These are phyloP conservation scores for Drechslerella dactyloides DNA, from an alignment of 2,329 filamentous ascomycete genomes.

Conservation along the genomic window DNA sequence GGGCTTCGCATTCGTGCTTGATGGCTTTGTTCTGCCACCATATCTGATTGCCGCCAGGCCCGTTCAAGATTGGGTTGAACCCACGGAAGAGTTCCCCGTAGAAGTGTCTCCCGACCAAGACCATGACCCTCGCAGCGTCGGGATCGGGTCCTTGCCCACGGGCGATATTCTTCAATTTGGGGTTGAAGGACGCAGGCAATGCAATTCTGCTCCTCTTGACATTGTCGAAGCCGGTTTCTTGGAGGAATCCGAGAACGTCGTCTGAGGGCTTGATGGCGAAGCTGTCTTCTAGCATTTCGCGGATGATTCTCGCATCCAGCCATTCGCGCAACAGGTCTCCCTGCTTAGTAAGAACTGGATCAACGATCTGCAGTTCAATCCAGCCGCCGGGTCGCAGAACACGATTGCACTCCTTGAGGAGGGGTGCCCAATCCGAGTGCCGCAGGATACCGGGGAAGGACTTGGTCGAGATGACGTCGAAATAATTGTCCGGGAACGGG, in stretches of 20 bases:
- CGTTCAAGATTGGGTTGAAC: slow-evolving; percentile 37
- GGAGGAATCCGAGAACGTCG: slow-evolving; percentile 43
- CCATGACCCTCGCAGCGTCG: slow-evolving; percentile 51
- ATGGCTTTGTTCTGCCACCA: slow-evolving; percentile 51
- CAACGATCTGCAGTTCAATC: slow-evolving; percentile 50
- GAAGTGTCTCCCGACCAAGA: slow-evolving; percentile 48
- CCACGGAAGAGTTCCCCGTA: slow-evolving; percentile 49
- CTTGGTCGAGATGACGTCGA: slow-evolving; percentile 49
- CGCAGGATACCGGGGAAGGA: slow-evolving; percentile 47
- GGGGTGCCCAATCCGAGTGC: slow-evolving; percentile 40
- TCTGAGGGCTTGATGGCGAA: slow-evolving; percentile 48
- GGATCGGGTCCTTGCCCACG: slow-evolving; percentile 39
- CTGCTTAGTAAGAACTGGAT: slow-evolving; percentile 46
- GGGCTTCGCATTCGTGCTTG: slow-evolving; percentile 48
- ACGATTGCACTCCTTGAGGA: slow-evolving; percentile 49
- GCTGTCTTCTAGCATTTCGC: slow-evolving; percentile 46
- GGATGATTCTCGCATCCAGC: slow-evolving; percentile 45
- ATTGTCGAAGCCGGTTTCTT: slow-evolving; percentile 49
- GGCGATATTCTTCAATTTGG: slow-evolving; percentile 39
- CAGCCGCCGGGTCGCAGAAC: slow-evolving; percentile 49
- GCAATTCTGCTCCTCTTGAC: slow-evolving; percentile 51
- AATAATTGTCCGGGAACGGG: slow-evolving; percentile 51
- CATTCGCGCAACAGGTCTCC: slow-evolving; percentile 48
- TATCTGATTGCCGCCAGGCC: slow-evolving; percentile 25
- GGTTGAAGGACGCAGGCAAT: slow-evolving; percentile 46